Conservation (phyloP, 352 stramenopile genomes). For the Lagenidium giganteum region DNA sequence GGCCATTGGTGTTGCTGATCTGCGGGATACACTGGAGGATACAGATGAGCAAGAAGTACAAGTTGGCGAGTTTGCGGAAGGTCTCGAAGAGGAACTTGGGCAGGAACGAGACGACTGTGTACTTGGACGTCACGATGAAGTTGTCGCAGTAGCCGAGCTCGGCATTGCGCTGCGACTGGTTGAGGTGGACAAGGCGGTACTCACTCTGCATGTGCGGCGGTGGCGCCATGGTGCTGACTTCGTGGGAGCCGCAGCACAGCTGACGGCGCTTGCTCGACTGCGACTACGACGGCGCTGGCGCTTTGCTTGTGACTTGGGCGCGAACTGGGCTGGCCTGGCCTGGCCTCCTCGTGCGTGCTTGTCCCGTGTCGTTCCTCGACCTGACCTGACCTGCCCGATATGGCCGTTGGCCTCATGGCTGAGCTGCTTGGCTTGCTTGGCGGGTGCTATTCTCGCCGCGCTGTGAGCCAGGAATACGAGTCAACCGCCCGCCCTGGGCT, state of each 20-base stretch:
- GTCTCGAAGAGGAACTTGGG: constrained; percentile 90
- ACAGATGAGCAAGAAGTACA: constrained; percentile 92
- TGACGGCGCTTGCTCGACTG: too few relatives aligned
- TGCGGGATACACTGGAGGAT: constrained; percentile 81
- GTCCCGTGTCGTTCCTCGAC: too few relatives aligned
- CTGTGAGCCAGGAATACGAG: too few relatives aligned
- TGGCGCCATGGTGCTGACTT: constrained; percentile 10
- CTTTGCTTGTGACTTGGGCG: too few relatives aligned
- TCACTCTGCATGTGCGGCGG: constrained; percentile 12
- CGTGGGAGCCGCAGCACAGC: too few relatives aligned
- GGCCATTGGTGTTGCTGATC: constrained; percentile 88
- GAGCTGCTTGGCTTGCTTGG: background rate
- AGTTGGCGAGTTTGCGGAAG: constrained; percentile 89
- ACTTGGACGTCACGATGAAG: constrained; percentile 90
- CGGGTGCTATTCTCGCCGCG: too few relatives aligned
- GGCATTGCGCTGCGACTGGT: constrained; percentile 43
- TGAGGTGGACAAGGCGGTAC: constrained; percentile 62
- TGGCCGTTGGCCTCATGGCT: constrained; percentile 8
- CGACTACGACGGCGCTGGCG: too few relatives aligned
- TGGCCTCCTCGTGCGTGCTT: too few relatives aligned
- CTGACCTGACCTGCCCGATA: too few relatives aligned
- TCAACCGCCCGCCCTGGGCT: too few relatives aligned
- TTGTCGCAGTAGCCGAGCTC: constrained; percentile 79
- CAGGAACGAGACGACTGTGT: constrained; percentile 84
- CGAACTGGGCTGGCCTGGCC: too few relatives aligned